Percentiles rank a stretch among this genome's conserved stretches.
phyloP scores from a whole-genome alignment of 2,329 filamentous ascomycete species.

The Chrysoporthe cubensis region DNA sequence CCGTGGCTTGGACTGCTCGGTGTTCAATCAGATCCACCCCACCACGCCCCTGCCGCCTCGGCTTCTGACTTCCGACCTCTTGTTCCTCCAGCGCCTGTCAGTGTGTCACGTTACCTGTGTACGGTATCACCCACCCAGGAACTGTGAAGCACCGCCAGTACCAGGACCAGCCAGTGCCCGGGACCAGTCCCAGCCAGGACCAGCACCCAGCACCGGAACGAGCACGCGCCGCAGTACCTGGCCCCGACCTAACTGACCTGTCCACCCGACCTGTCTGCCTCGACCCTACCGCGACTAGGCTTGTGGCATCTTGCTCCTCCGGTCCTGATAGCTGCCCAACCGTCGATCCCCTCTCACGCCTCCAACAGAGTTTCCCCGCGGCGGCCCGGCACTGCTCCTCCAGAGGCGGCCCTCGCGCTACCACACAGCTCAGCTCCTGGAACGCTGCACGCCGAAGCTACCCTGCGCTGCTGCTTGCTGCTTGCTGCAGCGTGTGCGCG shows the following conservation, averaged over 20 bases:
- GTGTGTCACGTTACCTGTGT: slow-evolving; percentile 11
- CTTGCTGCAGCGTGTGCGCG: not conserved
- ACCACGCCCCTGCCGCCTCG: not conserved
- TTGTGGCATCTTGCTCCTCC: not conserved
- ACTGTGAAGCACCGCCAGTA: not conserved
- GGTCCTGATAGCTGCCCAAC: slow-evolving; percentile 42
- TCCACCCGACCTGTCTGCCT: not conserved
- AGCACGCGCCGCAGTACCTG: not conserved
- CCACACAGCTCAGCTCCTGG: not conserved
- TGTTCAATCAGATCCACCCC: not conserved
- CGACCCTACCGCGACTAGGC: not conserved
- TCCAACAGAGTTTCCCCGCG: slow-evolving; percentile 11
- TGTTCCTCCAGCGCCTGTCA: not conserved
- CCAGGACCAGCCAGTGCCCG: not conserved
- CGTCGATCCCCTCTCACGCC: slow-evolving; percentile 38
- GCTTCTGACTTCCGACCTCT: slow-evolving; percentile 10
- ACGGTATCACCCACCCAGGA: not conserved
- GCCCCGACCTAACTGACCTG: not conserved
- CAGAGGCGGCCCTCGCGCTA: not conserved
- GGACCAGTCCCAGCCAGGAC: not conserved
- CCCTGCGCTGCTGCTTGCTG: no score
- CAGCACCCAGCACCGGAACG: not conserved
- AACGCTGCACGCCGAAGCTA: no score
- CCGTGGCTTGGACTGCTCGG: slow-evolving; percentile 3
- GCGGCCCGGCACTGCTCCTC: slow-evolving; percentile 1